phyloP scores from a whole-genome alignment of 1,139 yeast genomes.

The Blastobotrys arbuscula region DNA sequence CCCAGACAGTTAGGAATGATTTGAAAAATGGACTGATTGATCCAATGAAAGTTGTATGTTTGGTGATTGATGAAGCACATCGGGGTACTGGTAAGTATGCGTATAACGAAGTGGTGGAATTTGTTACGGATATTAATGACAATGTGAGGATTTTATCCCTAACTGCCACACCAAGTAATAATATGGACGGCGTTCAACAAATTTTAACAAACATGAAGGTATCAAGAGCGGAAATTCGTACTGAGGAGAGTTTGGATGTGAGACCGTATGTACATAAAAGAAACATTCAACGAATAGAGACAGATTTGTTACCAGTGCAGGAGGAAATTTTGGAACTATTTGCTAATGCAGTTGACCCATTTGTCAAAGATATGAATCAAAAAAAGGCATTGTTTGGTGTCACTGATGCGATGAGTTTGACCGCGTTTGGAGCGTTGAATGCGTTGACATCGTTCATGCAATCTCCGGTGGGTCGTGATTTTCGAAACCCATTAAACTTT shows the following conservation, averaged over 20 bases:
- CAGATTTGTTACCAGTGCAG: constrained; percentile 51
- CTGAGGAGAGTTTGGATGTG: constrained; percentile 83
- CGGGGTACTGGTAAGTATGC: constrained; percentile 87
- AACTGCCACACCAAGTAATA: constrained; percentile 94
- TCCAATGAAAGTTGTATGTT: constrained; percentile 65
- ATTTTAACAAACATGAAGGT: constrained; percentile 69
- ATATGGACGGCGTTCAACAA: constrained; percentile 82
- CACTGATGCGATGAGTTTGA: constrained; percentile 50
- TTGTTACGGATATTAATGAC: constrained; percentile 54
- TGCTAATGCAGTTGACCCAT: constrained; percentile 58
- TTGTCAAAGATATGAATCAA: constrained; percentile 57
- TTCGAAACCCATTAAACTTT: constrained; percentile 23
- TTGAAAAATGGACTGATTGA: constrained; percentile 65
- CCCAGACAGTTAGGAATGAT: constrained; percentile 94
- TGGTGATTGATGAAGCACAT: constrained; percentile 95
- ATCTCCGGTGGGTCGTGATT: constrained; percentile 7
- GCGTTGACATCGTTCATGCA: constrained; percentile 43
- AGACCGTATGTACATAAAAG: constrained; percentile 70
- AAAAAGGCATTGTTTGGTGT: constrained; percentile 59
- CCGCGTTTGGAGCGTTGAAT: constrained; percentile 45
- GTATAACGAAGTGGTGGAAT: constrained; percentile 72
- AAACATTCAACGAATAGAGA: constrained; percentile 52
- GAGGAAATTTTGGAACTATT: constrained; percentile 47
- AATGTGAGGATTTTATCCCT: constrained; percentile 75
- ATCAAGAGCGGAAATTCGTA: constrained; percentile 75